Evolutionary conservation across 176 grass and related monocot genomes (phyloP).

Genomic region (Pontederia crassipes): DNA sequence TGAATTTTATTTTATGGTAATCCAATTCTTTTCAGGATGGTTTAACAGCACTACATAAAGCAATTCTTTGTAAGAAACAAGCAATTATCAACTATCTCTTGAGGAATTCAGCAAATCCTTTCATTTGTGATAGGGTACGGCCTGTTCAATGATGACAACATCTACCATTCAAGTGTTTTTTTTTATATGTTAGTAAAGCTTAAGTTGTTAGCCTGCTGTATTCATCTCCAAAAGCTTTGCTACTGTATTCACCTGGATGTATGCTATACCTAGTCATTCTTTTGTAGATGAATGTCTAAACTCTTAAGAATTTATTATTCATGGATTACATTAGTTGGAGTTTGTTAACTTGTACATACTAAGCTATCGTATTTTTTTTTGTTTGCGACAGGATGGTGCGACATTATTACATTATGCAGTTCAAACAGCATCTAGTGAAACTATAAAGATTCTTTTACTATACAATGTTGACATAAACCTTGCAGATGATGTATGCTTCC

Average conservation of each 20-base stretch:
- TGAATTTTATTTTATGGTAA: not conserved
- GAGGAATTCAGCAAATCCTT: slow-evolving; percentile 93
- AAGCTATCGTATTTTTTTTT: not conserved
- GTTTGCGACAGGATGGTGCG: slow-evolving; percentile 69
- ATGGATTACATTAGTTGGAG: not conserved
- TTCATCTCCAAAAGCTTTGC: too few relatives aligned
- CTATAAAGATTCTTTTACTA: slow-evolving; percentile 73
- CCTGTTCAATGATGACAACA: not conserved
- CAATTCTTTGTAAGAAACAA: slow-evolving; percentile 86
- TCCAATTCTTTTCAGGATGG: slow-evolving; percentile 41
- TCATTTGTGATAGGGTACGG: slow-evolving; percentile 66
- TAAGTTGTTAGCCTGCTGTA: too few relatives aligned
- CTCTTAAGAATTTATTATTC: too few relatives aligned
- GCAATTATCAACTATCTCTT: slow-evolving; percentile 86
- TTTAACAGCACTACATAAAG: slow-evolving; percentile 70
- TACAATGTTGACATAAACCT: slow-evolving; percentile 90
- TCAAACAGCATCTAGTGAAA: slow-evolving; percentile 65
- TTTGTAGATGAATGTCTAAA: too few relatives aligned
- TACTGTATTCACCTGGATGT: too few relatives aligned
- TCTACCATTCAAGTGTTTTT: too few relatives aligned
- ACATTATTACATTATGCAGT: slow-evolving; percentile 92
- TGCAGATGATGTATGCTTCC: slow-evolving; percentile 57
- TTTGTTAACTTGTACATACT: not conserved
- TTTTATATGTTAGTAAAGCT: too few relatives aligned
- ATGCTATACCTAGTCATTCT: too few relatives aligned